Evolutionary conservation across 176 grass and related monocot genomes (phyloP), one percentile per base, ranked within the genome.

Genomic region (Triticum monococcum): DNA sequence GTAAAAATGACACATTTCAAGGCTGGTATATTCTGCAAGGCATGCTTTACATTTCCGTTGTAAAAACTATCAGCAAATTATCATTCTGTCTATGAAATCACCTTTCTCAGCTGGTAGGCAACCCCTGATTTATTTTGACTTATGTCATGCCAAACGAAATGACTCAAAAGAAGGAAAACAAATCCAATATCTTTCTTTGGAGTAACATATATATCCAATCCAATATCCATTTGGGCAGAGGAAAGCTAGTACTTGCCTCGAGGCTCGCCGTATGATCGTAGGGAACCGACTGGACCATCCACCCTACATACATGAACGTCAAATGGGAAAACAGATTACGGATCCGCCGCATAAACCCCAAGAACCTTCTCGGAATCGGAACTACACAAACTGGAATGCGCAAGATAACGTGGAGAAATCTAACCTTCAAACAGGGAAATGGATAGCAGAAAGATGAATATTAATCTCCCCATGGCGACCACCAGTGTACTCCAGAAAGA

Each of bases 211-310:
- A 31, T 31, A 75, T 24, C 41, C 72, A 48, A 28, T 50, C 18
- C 8, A 75, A 22, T 31, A 75, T 24, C 41, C 72, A 48, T 17
- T 50, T 8, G 41, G 24, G 7, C 23, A 30, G 41, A 10, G 9
- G 37, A 46, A 75, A 43, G 12, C 43, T 5, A 54, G 5, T 54
- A 80, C 77, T 91, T 89, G 61, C 91, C 91, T 96, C 84, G 13
- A 89, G 71, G 80, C 87, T 88, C 77, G 91, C 94, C 7, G 89
- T 89, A 84, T 93, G 90, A 90, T 96, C 94, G 80, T 96, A 96
- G 78, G 90, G 64, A 30, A 96, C 24, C 13, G 94, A 90, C 52
- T 84, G 71, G 14, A 80, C 89, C 37, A 83, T 67, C 77, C 74
- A 77, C 8, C 82, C 86, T 78, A 38, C 16, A 56, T 56, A 66